Percentiles rank a stretch among this genome's conserved stretches.
Conservation (phyloP, 768 basidiomycete species). For the Leucogyrophana mollusca region DNA sequence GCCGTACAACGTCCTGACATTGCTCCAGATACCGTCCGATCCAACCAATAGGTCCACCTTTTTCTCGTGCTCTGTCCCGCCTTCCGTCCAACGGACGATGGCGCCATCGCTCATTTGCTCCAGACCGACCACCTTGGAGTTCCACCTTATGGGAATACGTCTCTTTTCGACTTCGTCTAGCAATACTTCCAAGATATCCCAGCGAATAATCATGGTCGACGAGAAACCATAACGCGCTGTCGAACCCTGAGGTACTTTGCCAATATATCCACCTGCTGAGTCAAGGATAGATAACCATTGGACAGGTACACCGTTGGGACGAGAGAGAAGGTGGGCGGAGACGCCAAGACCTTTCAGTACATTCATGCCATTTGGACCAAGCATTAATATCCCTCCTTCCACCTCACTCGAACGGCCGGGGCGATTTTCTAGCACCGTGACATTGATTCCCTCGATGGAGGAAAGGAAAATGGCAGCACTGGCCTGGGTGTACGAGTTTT, state of each 20-base stretch:
- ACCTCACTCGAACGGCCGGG: constrained; percentile 11
- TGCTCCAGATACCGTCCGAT: constrained; percentile 31
- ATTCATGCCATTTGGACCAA: constrained; percentile 28
- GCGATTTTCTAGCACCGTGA: constrained; percentile 23
- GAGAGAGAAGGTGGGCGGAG: constrained; percentile 19
- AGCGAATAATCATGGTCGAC: constrained; percentile 24
- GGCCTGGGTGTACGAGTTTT: constrained; percentile 15
- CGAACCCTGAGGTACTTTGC: constrained; percentile 25
- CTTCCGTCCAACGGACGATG: constrained; percentile 24
- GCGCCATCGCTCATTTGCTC: constrained; percentile 24
- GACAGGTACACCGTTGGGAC: constrained; percentile 15
- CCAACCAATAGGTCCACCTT: constrained; percentile 30
- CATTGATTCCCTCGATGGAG: constrained; percentile 11
- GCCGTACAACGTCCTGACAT: constrained; percentile 20
- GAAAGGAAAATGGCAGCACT: constrained; percentile 25
- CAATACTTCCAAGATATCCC: constrained; percentile 30
- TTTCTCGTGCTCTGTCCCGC: constrained; percentile 15
- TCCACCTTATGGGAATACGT: constrained; percentile 18
- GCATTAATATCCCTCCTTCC: constrained; percentile 26
- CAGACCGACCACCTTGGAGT: constrained; percentile 19
- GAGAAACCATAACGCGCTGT: constrained; percentile 24
- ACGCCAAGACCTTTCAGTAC: constrained; percentile 25
- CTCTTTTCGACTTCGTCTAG: constrained; percentile 23
- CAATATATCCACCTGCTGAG: constrained; percentile 18
- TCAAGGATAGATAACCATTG: constrained; percentile 20